Evolutionary conservation across 768 basidiomycete genomes (phyloP).

Genomic region (Amanita pseudoporphyria): DNA sequence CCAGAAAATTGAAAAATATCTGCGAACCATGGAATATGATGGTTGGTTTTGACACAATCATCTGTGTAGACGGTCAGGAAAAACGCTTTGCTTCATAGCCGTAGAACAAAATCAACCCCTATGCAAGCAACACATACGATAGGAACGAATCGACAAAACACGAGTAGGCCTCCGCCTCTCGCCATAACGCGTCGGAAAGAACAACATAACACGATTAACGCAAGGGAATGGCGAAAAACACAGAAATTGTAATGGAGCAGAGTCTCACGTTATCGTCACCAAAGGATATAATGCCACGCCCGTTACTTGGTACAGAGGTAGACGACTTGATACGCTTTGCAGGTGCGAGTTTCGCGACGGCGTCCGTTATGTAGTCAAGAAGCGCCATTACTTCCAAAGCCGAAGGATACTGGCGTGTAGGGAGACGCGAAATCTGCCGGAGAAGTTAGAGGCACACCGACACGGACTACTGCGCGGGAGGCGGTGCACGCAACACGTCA

Average conservation of each 20-base stretch:
- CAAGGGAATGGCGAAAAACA: too few species aligned
- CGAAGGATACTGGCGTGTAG: background rate
- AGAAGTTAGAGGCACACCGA: too few species aligned
- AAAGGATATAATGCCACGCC: conserved; percentile 48
- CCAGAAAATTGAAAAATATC: conserved; percentile 88
- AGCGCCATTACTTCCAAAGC: conserved; percentile 35
- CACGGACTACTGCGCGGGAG: background rate
- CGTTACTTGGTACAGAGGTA: conserved; percentile 34
- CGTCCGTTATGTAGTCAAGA: conserved; percentile 47
- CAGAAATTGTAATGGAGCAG: conserved; percentile 5
- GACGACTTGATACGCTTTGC: conserved; percentile 30
- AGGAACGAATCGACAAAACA: conserved; percentile 37
- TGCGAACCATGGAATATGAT: conserved; percentile 71
- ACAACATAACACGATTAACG: background rate
- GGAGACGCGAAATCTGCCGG: too few species aligned
- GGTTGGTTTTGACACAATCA: conserved; percentile 80
- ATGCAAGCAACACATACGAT: conserved; percentile 52
- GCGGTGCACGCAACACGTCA: background rate
- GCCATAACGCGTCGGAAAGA: conserved; percentile 14
- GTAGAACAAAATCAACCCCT: conserved; percentile 42
- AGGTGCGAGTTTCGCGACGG: conserved; percentile 36
- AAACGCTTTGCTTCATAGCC: conserved; percentile 10
- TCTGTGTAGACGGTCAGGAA: conserved; percentile 31
- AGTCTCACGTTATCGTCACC: conserved; percentile 61
- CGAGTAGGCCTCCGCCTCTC: conserved; percentile 37